These are phyloP conservation scores for Lycium ferocissimum DNA, from an alignment of 257 asterid species.

Conservation along the genomic window DNA sequence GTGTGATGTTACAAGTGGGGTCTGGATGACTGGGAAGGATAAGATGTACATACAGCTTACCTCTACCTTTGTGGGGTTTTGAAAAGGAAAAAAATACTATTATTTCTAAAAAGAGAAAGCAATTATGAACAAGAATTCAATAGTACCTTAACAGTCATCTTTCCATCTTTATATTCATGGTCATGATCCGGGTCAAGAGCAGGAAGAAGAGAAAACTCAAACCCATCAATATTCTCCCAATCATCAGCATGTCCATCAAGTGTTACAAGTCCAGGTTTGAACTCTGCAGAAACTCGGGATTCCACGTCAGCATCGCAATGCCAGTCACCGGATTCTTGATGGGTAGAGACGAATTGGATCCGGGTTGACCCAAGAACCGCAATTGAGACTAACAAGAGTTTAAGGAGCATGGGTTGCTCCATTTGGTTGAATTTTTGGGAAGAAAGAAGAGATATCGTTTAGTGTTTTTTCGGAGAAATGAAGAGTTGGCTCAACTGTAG, in stretches of 20 bases:
- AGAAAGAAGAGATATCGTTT: not conserved
- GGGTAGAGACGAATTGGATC: conserved; percentile 51
- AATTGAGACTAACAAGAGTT: conserved; percentile 38
- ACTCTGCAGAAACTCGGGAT: conserved; percentile 63
- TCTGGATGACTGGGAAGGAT: no score
- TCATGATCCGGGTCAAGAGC: conserved; percentile 89
- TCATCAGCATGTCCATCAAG: conserved; percentile 76
- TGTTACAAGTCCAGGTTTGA: conserved; percentile 70
- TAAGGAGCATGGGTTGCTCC: not conserved
- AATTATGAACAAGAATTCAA: no score
- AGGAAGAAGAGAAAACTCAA: conserved; percentile 80
- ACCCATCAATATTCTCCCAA: conserved; percentile 72
- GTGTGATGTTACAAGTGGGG: no score
- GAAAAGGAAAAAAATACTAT: not conserved
- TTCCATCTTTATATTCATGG: conserved; percentile 66
- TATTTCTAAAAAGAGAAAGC: no score
- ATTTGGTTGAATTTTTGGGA: not conserved
- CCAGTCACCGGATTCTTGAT: conserved; percentile 78
- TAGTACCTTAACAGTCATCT: conserved; percentile 75
- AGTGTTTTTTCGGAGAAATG: not conserved
- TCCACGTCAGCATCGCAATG: conserved; percentile 69
- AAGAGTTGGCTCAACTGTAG: conserved; percentile 19
- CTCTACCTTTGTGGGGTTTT: no score
- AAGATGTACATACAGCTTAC: no score
- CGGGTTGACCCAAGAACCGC: conserved; percentile 35